Percentiles rank a stretch among this genome's conserved stretches.
Evolutionary conservation across 805 yeast species (phyloP).

Genomic region (Hagleromyces aurorensis): DNA sequence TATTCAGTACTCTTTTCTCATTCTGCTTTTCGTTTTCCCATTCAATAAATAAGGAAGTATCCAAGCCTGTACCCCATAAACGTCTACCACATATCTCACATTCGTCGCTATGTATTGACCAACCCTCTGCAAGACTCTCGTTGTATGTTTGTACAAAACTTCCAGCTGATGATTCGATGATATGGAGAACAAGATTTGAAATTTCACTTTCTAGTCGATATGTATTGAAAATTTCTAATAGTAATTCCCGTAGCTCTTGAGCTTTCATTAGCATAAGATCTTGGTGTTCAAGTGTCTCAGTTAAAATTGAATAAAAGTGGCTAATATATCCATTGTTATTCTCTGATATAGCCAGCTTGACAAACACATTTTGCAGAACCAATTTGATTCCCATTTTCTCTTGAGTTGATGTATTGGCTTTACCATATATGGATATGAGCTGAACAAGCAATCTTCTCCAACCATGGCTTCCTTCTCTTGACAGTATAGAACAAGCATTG

Average conservation of each 20-base stretch:
- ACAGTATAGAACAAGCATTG: conserved; percentile 6
- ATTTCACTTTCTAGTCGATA: conserved; percentile 57
- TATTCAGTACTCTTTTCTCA: conserved; percentile 9
- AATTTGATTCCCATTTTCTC: conserved; percentile 10
- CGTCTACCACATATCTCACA: conserved; percentile 74
- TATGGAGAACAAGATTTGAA: conserved; percentile 40
- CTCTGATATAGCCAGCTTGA: conserved; percentile 16
- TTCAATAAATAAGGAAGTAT: conserved; percentile 39
- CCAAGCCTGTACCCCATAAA: conserved; percentile 61
- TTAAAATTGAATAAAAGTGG: conserved; percentile 49
- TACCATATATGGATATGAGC: conserved; percentile 15
- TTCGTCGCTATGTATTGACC: conserved; percentile 47
- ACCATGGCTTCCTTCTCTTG: conserved; percentile 17
- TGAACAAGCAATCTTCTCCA: conserved; percentile 16
- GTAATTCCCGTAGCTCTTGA: conserved; percentile 49
- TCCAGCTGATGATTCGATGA: conserved; percentile 51
- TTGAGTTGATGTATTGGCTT: not conserved
- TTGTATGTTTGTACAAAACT: conserved; percentile 39
- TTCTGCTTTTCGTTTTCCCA: conserved; percentile 46
- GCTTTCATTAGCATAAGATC: conserved; percentile 42
- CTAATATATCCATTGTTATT: conserved; percentile 13
- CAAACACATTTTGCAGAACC: conserved; percentile 16
- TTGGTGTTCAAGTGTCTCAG: conserved; percentile 44
- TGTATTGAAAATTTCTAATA: conserved; percentile 56
- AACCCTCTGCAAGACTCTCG: conserved; percentile 44